phyloP scores from a whole-genome alignment of 2,329 filamentous ascomycete species.

The Zasmidium angulare region DNA sequence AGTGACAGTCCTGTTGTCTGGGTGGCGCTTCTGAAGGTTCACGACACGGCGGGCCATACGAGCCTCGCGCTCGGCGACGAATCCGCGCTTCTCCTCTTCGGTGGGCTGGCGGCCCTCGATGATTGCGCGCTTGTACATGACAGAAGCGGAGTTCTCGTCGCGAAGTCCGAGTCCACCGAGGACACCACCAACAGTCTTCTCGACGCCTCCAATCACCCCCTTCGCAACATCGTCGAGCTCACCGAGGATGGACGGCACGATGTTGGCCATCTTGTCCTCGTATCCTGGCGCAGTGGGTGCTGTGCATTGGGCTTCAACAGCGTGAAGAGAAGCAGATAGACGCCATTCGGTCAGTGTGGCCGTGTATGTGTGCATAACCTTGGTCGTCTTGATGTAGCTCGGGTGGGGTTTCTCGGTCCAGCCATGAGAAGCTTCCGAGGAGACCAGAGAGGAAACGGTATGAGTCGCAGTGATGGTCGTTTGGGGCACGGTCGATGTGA shows the following conservation, averaged over 20 bases:
- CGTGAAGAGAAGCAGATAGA: neutral
- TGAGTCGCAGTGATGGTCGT: neutral
- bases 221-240: neutral
- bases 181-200: neutral
- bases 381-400: neutral
- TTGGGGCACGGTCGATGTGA: neutral
- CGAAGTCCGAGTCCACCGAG: neutral
- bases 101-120: neutral
- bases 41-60: neutral
- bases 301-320: neutral
- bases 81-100: neutral
- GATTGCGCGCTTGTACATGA: neutral
- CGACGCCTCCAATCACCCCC: neutral
- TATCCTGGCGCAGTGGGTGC: neutral
- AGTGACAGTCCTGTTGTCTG: neutral
- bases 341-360: neutral
- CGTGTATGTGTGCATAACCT: neutral
- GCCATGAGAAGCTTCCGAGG: neutral
- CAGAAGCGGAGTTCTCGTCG: constrained; percentile 2
- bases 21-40: neutral
- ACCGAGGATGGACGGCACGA: neutral
- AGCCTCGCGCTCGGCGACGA: neutral
- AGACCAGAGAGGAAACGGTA: neutral
- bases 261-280: neutral
- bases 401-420: neutral